Conservation (phyloP, 305 asterid species). For the Fraxinus dipetala region DNA sequence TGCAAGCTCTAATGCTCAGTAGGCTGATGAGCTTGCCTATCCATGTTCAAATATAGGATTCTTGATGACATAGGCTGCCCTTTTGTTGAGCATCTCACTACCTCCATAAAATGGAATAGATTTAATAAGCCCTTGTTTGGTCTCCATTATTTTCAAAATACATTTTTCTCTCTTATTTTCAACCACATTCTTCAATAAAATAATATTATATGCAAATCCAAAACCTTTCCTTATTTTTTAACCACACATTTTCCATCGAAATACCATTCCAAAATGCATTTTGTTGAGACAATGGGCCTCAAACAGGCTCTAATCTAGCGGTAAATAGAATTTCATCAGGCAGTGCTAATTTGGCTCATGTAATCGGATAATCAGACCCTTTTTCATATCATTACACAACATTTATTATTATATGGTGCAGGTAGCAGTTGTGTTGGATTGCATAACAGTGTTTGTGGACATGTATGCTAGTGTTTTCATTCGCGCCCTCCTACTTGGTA, state of each 20-base stretch:
- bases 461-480: not conserved
- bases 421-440: constrained; percentile 3
- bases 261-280: not conserved
- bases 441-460: not conserved
- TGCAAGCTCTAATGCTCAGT: not conserved
- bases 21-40: not conserved
- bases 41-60: not conserved
- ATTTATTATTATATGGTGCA: not conserved
- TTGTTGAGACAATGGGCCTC: too few relatives aligned
- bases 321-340: not conserved
- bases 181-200: not conserved
- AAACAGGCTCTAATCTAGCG: too few relatives aligned
- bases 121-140: not conserved
- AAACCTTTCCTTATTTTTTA: not conserved
- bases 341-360: not conserved
- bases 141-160: not conserved
- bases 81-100: not conserved
- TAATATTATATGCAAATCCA: not conserved
- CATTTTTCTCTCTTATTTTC: not conserved
- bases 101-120: not conserved
- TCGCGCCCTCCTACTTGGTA: constrained; percentile 16
- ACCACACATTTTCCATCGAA: not conserved
- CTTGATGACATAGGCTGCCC: not conserved
- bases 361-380: not conserved
- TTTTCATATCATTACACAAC: not conserved